Percentiles rank a stretch among this genome's conserved stretches.
Conservation (phyloP, 2,329 filamentous ascomycete genomes). For the Xylaria sp. region DNA sequence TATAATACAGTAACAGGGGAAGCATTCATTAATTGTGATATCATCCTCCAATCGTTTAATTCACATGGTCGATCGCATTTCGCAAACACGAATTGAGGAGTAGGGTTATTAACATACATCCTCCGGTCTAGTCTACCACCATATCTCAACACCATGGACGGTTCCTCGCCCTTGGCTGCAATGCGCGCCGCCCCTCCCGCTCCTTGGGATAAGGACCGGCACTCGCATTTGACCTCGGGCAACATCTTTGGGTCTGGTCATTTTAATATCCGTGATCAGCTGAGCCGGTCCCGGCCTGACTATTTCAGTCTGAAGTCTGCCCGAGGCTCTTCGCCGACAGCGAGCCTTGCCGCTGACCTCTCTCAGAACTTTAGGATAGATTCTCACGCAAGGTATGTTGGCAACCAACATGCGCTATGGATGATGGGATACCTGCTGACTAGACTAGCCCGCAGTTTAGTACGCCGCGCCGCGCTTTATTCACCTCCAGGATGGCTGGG, state of each 20-base stretch:
- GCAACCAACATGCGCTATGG: conserved; percentile 28
- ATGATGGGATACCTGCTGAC: conserved; percentile 21
- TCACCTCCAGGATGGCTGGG: conserved; percentile 72
- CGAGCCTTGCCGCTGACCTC: conserved; percentile 88
- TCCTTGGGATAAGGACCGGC: conserved; percentile 60
- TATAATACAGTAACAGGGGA: conserved; percentile 23
- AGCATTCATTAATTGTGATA: conserved; percentile 35
- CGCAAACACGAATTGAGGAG: conserved; percentile 32
- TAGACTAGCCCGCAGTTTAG: conserved; percentile 72
- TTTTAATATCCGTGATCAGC: conserved; percentile 80
- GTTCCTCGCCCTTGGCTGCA: conserved; percentile 90
- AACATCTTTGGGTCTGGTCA: conserved; percentile 60
- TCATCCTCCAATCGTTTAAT: conserved; percentile 30
- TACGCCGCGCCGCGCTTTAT: conserved; percentile 82
- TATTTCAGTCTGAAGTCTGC: conserved; percentile 82
- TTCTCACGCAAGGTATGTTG: conserved; percentile 73
- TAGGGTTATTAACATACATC: conserved; percentile 35
- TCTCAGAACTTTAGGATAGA: conserved; percentile 98
- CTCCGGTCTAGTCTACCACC: conserved; percentile 14
- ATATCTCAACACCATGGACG: conserved; percentile 67
- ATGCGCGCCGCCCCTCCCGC: conserved; percentile 77
- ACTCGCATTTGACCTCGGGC: conserved; percentile 51
- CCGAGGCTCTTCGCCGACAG: conserved; percentile 85
- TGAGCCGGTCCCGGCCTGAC: conserved; percentile 64
- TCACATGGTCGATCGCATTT: conserved; percentile 26